Conservation (phyloP, 1,284 basidiomycete genomes). For the Ustilago hordei region DNA sequence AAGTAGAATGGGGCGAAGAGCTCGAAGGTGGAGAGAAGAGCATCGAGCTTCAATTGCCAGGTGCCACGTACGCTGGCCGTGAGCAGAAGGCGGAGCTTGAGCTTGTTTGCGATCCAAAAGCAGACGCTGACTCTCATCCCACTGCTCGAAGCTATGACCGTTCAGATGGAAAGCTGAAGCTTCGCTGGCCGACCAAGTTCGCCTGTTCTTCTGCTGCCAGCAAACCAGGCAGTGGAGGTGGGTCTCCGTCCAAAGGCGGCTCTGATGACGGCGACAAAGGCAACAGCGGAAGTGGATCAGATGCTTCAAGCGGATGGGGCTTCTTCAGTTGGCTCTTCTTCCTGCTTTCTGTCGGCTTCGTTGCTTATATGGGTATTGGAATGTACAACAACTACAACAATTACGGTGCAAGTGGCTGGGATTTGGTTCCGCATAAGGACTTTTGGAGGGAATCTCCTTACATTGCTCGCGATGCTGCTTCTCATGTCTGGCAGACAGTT, state of each 20-base stretch:
- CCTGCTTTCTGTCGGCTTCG: conserved; percentile 30
- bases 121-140: conserved; percentile 39
- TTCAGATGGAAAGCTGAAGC: conserved; percentile 42
- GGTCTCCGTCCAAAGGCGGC: conserved; percentile 26
- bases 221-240: conserved; percentile 29
- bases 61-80: conserved; percentile 38
- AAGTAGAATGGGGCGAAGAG: conserved; percentile 44
- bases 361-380: conserved; percentile 52
- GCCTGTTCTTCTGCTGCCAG: conserved; percentile 38
- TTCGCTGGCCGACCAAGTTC: conserved; percentile 52
- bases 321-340: conserved; percentile 56
- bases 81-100: conserved; percentile 49
- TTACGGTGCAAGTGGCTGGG: conserved; percentile 64
- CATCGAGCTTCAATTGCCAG: conserved; percentile 43
- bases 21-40: conserved; percentile 51
- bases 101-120: conserved; percentile 51
- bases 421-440: conserved; percentile 60
- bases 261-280: conserved; percentile 12
- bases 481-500: conserved; percentile 45
- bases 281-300: conserved; percentile 12
- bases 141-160: conserved; percentile 46
- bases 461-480: conserved; percentile 46
- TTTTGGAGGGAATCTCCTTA: conserved; percentile 63
- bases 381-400: conserved; percentile 64
- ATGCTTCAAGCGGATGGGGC: conserved; percentile 36